phyloP scores from a whole-genome alignment of 768 basidiomycete genomes.

The Hortiboletus flavorubellus region DNA sequence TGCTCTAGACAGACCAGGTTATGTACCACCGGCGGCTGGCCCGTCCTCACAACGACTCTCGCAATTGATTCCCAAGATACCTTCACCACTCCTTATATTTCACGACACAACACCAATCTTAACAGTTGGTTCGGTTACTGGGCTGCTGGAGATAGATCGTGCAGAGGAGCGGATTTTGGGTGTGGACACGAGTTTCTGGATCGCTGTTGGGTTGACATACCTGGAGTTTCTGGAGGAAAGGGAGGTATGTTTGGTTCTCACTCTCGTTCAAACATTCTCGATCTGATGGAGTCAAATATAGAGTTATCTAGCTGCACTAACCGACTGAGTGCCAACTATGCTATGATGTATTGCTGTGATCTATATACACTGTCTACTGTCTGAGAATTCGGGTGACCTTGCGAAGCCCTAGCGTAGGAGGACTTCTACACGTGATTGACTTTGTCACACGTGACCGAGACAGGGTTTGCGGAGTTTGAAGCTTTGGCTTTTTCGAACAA shows the following conservation, averaged over 20 bases:
- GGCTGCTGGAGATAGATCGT: conserved; percentile 61
- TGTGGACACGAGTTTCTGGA: conserved; percentile 75
- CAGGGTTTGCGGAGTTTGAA: conserved; percentile 26
- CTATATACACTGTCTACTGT: conserved; percentile 1
- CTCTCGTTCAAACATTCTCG: not conserved
- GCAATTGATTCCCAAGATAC: conserved; percentile 25
- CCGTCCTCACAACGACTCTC: conserved; percentile 23
- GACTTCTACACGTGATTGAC: conserved; percentile 21
- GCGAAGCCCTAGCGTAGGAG: not conserved
- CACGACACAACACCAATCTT: conserved; percentile 70
- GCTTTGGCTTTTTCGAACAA: conserved; percentile 25
- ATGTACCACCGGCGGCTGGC: conserved; percentile 11
- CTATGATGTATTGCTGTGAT: conserved; percentile 7
- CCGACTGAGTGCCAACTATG: conserved; percentile 31
- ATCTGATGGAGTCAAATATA: conserved; percentile 22
- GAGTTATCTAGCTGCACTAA: conserved; percentile 56
- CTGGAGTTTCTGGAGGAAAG: conserved; percentile 74
- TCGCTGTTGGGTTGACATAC: conserved; percentile 71
- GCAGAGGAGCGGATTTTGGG: conserved; percentile 56
- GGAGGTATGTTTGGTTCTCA: conserved; percentile 50
- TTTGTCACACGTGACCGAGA: conserved; percentile 26
- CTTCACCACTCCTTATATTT: conserved; percentile 58
- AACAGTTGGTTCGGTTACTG: conserved; percentile 54
- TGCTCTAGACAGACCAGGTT: conserved; percentile 18
- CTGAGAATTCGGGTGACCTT: not conserved